Evolutionary conservation across 163 green algal genomes (phyloP), one percentile per base, ranked within the genome.

Genomic region (Chlamydomonas reinhardtii): DNA sequence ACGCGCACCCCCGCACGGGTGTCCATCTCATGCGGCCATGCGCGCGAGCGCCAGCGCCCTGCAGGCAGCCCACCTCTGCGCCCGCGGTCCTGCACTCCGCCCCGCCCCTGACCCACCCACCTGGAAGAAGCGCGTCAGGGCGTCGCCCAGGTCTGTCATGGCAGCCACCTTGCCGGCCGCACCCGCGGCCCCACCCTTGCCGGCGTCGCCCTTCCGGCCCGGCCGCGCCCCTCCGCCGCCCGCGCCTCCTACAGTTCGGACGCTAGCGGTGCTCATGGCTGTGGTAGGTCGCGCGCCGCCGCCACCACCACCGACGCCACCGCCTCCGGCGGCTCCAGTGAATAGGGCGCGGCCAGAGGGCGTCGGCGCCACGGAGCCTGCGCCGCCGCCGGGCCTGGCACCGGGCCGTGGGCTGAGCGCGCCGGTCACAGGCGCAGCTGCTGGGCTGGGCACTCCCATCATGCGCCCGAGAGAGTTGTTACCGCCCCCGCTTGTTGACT

Each of bases 111-210:
- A 19, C 2, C 48, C 48, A 8, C 62, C 37, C 52, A 56, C 76
- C 76, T 85, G 66, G 48, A 85, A 85, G 78, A 85, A 85, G 48
- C 52, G 32, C 20, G 66, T 68, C 65, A 85, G 31, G 22, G 78
- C 78, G 4, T 85, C 78, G 0, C 39, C 66, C 4, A 85, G 74
- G 65, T 76, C 73, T 0, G 76, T 68, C 31, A 85, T 39, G 4
- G 66, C 43, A 48, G 78, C 78, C 29, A 85, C 64, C 62, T 83
- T 83, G 12, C 76, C 48, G 12, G 48, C 11, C 48, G 6, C 48
- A 19, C 56, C 2, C 37, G 62, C 37, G 52, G 25, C 32, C 62
- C 2, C 76, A 14, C 29, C 76, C 62, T 19, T 68, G 61, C 61
- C 61, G 24, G 3, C 12, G 61, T 68, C 62, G 37, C 71, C 76